These are phyloP conservation scores for Ceratobasidium sp. DNA, from an alignment of 1,284 basidiomycete genomes.

Conservation along the genomic window DNA sequence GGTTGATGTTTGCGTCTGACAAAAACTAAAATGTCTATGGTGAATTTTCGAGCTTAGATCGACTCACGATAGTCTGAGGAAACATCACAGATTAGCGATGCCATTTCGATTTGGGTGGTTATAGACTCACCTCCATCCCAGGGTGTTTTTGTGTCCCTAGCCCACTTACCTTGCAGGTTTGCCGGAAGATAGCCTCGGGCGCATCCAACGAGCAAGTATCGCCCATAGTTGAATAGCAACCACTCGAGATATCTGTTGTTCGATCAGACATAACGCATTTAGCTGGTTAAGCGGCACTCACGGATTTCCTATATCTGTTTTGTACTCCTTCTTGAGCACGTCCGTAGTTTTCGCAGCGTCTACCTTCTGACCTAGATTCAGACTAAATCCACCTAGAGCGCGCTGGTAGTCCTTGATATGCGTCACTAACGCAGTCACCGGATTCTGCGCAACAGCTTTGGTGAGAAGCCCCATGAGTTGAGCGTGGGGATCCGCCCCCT, in stretches of 20 bases:
- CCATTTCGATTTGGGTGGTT: slow-evolving; percentile 2
- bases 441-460: slow-evolving; percentile 50
- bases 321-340: slow-evolving; percentile 66
- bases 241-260: slow-evolving; percentile 70
- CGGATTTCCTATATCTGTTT: slow-evolving; percentile 67
- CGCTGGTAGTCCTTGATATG: slow-evolving; percentile 68
- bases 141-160: slow-evolving; percentile 64
- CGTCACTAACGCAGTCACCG: slow-evolving; percentile 9
- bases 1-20: slow-evolving; percentile 78
- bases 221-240: slow-evolving; percentile 78
- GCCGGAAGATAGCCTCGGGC: slow-evolving; percentile 73
- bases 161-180: slow-evolving; percentile 82
- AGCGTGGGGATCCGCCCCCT: slow-evolving; percentile 70
- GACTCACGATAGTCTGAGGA: slow-evolving; percentile 71
- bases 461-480: slow-evolving; percentile 62
- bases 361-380: slow-evolving; percentile 71
- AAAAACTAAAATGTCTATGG: not conserved
- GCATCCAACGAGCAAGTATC: slow-evolving; percentile 73
- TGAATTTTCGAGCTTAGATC: not conserved
- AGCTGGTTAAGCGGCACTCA: not conserved
- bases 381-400: slow-evolving; percentile 64
- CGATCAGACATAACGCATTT: no score
- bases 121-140: slow-evolving; percentile 70
- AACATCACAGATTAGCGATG: slow-evolving; percentile 10
- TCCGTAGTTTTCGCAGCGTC: slow-evolving; percentile 70